Evolutionary conservation across 2,329 filamentous ascomycete genomes (phyloP), one percentile per base, ranked within the genome.

Genomic region (Cryphonectria naterciae): DNA sequence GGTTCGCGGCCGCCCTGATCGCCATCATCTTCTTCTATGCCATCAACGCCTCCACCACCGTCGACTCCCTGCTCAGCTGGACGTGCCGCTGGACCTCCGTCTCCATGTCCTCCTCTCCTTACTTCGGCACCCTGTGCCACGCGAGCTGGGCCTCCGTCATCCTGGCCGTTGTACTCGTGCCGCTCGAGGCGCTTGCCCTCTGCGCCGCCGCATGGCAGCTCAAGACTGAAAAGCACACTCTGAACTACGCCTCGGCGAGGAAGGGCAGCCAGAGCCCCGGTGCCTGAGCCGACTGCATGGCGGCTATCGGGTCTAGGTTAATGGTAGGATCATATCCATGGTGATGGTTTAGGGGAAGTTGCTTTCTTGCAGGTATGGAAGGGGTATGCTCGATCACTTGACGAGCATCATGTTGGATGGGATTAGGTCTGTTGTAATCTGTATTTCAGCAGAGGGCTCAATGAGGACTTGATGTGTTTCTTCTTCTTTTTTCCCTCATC

Each of bases 41-140:
- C 68, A 82, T 87, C 77, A 87, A 89, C 74, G 78, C 83, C 25
- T 89, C 88, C 4, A 79, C 79, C 19, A 82, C 81, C 11, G 80
- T 81, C 71, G 87, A 89, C 76, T 88, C 87, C 8, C 79, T 91
- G 15, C 82, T 89, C 76, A 89, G 86, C 78, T 91, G 89, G 89
- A 86, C 84, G 56, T 91, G 89, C 78, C 87, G 87, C 73, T 91
- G 89, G 88, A 79, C 80, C 11, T 75, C 81, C 32, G 80, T 89
- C n/a, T 78, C 79, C 72, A 89, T 90, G 86, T 75, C 76, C 22
- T 76, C 80, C 49, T 79, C 84, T 73, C 88, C 89, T 41, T 81
- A 87, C 75, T 91, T 89, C 76, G 83, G 82, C 22, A 84, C 83
- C 0, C 79, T 91, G 65, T 91, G 89, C 79, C 82, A 79, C 72